Base-by-base conservation (phyloP, 2,329 filamentous ascomycete species). In the Alternaria ventricosa region DNA sequence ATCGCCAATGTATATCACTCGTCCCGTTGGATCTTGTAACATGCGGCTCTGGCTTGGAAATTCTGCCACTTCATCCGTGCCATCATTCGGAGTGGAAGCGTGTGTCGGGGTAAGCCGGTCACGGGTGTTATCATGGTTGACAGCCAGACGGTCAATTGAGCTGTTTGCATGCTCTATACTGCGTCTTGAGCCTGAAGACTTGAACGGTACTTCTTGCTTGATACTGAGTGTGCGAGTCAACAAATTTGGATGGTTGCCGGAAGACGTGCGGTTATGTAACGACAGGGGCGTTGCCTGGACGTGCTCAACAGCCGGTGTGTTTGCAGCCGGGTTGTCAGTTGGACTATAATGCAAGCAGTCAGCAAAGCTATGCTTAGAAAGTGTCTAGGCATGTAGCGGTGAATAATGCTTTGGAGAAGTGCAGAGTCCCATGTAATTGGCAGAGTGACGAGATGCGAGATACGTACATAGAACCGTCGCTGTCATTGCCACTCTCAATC, bases 1-100 rank as follows among this genome's bases (percentile, higher is more conserved):
- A 66, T 89, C 87, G n/a, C 88, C 88, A 64, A 89, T 82, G 65
- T 89, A 90, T 23, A 88, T 79, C 33, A 89, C 78, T 68, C 86
- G 82, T 10, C 87, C 87, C 0, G 84, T 87, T 11, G 83, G 83
- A 71, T 90, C 88, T 68, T 87, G 84, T 43, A 90, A 78, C 86
- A 90, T 88, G 65, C 87, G 82, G 28, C 84, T 83, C 63, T 87
- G 82, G 10, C 84, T 83, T 65, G 85, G 84, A 25, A 88, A 81
- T 25, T 86, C 83, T 5, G 86, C 83, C 70, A 89, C 87, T 64
- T 89, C 87, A 43, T 87, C 86, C 36, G 81, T 78, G 3, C 81
- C 84, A 64, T 82, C 85, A 22, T 75, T 75, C 15, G 73, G 67
- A 43, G 73, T 78, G 49, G 72, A 74, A 27, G 73, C 73, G 73